A percentile compares a stretch with the other conserved stretches of the same genome.
Evolutionary conservation across 139 green algal species (phyloP).

Genomic region (Ettlia oleoabundans): DNA sequence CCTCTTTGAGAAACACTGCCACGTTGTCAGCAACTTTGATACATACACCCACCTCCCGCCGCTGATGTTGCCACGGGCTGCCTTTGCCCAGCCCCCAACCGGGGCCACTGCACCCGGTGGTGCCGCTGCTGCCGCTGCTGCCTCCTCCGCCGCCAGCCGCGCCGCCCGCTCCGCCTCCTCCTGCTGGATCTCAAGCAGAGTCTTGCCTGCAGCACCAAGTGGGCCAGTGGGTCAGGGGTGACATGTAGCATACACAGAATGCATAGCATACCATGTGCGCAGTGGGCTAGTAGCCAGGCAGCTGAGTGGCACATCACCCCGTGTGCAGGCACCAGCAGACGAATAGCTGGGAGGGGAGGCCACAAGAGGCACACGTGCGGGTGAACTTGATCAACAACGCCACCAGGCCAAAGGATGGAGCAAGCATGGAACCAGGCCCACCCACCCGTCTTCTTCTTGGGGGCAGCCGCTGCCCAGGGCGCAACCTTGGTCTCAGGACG

Average conservation of each 20-base stretch:
- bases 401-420: too few relatives aligned
- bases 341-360: too few relatives aligned
- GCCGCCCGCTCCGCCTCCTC: conserved; percentile 72
- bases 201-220: conserved; percentile 47
- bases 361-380: not conserved
- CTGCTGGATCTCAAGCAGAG: conserved; percentile 78
- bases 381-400: not conserved
- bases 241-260: too few relatives aligned
- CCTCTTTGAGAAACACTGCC: conserved; percentile 18
- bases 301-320: not conserved
- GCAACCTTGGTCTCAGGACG: conserved; percentile 52
- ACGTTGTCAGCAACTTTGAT: conserved; percentile 20
- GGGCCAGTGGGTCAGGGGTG: not conserved
- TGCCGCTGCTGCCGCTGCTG: conserved; percentile 39
- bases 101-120: not conserved
- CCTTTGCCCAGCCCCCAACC: conserved; percentile 54
- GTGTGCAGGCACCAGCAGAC: not conserved
- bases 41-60: not conserved
- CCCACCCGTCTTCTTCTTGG: conserved; percentile 27
- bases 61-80: conserved; percentile 27
- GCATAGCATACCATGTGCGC: too few relatives aligned
- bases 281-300: too few relatives aligned
- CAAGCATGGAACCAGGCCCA: not conserved
- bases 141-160: conserved; percentile 24
- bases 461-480: conserved; percentile 67